These are phyloP conservation scores for Vigna trinervia DNA, from an alignment of 306 rosid genomes.

Conservation along the genomic window DNA sequence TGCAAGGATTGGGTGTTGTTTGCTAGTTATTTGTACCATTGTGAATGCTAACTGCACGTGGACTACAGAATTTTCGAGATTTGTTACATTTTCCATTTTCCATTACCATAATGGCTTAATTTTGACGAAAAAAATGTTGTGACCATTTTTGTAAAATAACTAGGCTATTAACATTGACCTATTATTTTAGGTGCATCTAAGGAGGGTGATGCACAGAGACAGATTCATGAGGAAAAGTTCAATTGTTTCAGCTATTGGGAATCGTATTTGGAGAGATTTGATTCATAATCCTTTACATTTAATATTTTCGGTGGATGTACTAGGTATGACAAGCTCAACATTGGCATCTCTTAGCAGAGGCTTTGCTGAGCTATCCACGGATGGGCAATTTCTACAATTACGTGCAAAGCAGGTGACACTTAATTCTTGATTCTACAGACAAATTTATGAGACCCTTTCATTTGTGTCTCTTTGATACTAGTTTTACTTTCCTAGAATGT, in stretches of 20 bases:
- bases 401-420: conserved; percentile 87
- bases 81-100: conserved; percentile 23
- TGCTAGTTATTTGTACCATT: conserved; percentile 6
- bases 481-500: neutral
- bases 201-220: conserved; percentile 94
- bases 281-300: conserved; percentile 95
- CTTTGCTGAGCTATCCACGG: conserved; percentile 96
- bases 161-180: conserved; percentile 40
- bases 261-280: conserved; percentile 95
- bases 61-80: neutral
- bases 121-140: conserved; percentile 19
- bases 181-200: conserved; percentile 81
- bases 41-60: conserved; percentile 26
- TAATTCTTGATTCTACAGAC: neutral
- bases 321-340: conserved; percentile 99
- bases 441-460: neutral
- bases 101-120: conserved; percentile 20
- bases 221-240: conserved; percentile 96
- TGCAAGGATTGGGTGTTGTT: neutral
- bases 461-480: neutral
- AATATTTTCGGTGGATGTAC: conserved; percentile 91
- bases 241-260: conserved; percentile 81
- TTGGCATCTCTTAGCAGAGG: conserved; percentile 94
- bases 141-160: conserved; percentile 7
- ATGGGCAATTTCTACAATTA: conserved; percentile 89